Conservation (phyloP, 2,329 filamentous ascomycete genomes). For the Dothistroma pini region DNA sequence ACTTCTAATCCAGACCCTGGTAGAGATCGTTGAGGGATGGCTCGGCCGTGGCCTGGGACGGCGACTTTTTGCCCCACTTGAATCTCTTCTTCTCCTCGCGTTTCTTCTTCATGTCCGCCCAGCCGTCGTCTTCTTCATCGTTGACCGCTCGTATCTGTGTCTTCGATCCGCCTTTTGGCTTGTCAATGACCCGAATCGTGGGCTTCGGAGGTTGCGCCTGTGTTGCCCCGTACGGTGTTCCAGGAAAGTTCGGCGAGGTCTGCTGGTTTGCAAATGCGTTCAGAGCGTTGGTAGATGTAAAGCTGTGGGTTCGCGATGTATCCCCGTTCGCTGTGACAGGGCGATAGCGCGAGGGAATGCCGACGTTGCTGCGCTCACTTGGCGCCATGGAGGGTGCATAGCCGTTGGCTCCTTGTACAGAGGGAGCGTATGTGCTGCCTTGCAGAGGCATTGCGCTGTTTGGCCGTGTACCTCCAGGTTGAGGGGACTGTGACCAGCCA, state of each 20-base stretch:
- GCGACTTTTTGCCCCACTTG: conserved; percentile 27
- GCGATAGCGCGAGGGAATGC: conserved; percentile 83
- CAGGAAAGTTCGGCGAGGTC: conserved; percentile 20
- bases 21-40: conserved; percentile 30
- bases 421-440: conserved; percentile 29
- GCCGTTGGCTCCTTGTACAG: conserved; percentile 44
- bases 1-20: conserved; percentile 26
- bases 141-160: conserved; percentile 16
- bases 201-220: conserved; percentile 24
- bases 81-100: conserved; percentile 34
- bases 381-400: conserved; percentile 93
- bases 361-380: conserved; percentile 91
- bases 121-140: conserved; percentile 38
- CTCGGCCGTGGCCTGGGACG: conserved; percentile 15
- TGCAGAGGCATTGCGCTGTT: conserved; percentile 34
- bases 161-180: conserved; percentile 35
- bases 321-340: conserved; percentile 60
- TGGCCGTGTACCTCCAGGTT: conserved; percentile 44
- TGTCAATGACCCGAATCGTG: conserved; percentile 37
- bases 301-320: conserved; percentile 39
- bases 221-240: conserved; percentile 20
- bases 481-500: conserved; percentile 27
- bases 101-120: conserved; percentile 34
- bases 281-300: conserved; percentile 33
- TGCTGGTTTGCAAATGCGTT: conserved; percentile 29